Conservation (phyloP, 2,329 filamentous ascomycete genomes). For the Botrytis medusae region DNA sequence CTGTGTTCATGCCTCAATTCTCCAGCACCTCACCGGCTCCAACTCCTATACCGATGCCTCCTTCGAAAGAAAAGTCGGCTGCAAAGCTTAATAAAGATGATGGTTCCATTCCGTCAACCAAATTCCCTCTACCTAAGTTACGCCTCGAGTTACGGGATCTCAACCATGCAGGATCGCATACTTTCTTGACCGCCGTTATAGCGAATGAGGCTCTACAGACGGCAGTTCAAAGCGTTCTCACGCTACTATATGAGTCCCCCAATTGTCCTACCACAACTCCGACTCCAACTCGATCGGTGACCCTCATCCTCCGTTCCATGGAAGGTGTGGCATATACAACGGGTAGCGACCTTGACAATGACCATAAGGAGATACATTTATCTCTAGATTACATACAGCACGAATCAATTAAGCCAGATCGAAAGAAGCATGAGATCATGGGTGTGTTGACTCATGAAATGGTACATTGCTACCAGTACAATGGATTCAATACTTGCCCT, state of each 20-base stretch:
- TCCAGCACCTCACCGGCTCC: slow-evolving; percentile 24
- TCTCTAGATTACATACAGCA: slow-evolving; percentile 70
- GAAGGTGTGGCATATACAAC: slow-evolving; percentile 87
- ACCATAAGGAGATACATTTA: slow-evolving; percentile 94
- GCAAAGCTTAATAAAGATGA: slow-evolving; percentile 5
- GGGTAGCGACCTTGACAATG: slow-evolving; percentile 71
- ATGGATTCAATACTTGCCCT: slow-evolving; percentile 60
- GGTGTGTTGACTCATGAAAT: slow-evolving; percentile 91
- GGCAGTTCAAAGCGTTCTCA: slow-evolving; percentile 67
- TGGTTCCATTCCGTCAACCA: slow-evolving; percentile 9
- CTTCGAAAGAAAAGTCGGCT: slow-evolving; percentile 16
- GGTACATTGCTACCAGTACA: slow-evolving; percentile 91
- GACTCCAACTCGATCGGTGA: slow-evolving; percentile 78
- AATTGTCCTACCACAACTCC: slow-evolving; percentile 42
- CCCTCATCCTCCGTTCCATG: slow-evolving; percentile 76
- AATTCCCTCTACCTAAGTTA: slow-evolving; percentile 54
- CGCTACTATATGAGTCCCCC: slow-evolving; percentile 65
- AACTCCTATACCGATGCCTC: slow-evolving; percentile 25
- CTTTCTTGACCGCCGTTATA: slow-evolving; percentile 68
- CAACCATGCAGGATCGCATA: slow-evolving; percentile 56
- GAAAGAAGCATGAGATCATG: slow-evolving; percentile 63
- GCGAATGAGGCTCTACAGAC: slow-evolving; percentile 59
- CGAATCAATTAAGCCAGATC: slow-evolving; percentile 42
- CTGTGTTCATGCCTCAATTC: slow-evolving; percentile 33
- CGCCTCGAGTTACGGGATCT: slow-evolving; percentile 61